Evolutionary conservation across 306 rosid genomes (phyloP).

Genomic region (Abrus pulchellus): DNA sequence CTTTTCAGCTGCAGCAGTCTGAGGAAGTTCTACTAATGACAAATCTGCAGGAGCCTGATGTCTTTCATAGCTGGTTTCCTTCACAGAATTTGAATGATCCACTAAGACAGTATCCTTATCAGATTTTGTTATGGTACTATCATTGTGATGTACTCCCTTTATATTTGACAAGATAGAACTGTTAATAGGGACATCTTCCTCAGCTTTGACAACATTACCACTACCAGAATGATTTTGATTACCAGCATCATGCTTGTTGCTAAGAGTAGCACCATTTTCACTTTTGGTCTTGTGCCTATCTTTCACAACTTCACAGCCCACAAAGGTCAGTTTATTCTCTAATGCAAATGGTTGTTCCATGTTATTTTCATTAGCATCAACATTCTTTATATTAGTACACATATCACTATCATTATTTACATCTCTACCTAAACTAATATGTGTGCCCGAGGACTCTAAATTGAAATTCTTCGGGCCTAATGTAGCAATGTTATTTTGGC

Average conservation of each 20-base stretch:
- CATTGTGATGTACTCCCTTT: constrained; percentile 53
- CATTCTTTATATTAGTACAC: constrained; percentile 57
- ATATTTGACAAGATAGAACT: constrained; percentile 48
- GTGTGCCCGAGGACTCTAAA: constrained; percentile 69
- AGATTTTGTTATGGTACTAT: constrained; percentile 40
- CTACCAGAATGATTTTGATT: constrained; percentile 54
- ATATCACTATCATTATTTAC: constrained; percentile 75
- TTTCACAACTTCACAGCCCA: constrained; percentile 53
- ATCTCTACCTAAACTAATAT: constrained; percentile 70
- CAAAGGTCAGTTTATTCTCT: constrained; percentile 49
- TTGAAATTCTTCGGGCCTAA: constrained; percentile 61
- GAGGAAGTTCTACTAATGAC: constrained; percentile 53
- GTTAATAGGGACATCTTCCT: constrained; percentile 52
- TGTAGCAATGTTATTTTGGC: constrained; percentile 62
- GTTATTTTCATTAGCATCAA: constrained; percentile 58
- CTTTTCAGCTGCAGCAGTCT: constrained; percentile 47
- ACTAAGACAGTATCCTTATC: constrained; percentile 50
- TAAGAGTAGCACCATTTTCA: constrained; percentile 49
- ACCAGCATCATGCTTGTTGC: constrained; percentile 55
- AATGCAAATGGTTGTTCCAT: constrained; percentile 55
- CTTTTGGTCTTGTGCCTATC: constrained; percentile 48
- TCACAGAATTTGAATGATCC: constrained; percentile 47
- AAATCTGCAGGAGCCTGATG: constrained; percentile 47
- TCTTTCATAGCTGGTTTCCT: constrained; percentile 52
- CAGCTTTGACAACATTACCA: constrained; percentile 51